Base-by-base conservation (phyloP, 768 basidiomycete genomes). In the Pleurotus tuoliensis region DNA sequence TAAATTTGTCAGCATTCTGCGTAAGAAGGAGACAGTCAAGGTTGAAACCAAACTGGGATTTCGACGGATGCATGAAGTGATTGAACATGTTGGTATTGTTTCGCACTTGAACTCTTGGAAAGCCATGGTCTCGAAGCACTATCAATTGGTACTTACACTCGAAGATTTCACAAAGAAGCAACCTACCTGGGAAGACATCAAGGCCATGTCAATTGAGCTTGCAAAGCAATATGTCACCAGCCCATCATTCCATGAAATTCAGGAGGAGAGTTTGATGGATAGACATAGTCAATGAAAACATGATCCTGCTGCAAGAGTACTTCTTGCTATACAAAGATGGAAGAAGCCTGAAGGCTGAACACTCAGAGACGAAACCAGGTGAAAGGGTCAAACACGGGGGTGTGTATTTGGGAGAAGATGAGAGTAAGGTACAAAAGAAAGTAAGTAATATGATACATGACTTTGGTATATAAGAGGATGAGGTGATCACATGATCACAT, bases 261-360 rank as follows among this genome's bases (percentile, higher is more conserved):
- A 39, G 1, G 8, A 24, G 1, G 38, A 56, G 20, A 25, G 51
- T 3, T 20, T 22, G 11, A 24, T 5, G 0, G 56, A 61, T 6
- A 4, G 75, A 78, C 58, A 13, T 67, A 37, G 65, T 71, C 13
- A 55, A 60, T 11, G 70, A 75, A 56, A 79, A 80, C 54, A 47
- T 55, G 0, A 37, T 72, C 7, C 55, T 76, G 0, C 25, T 60
- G 2, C 63, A 76, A 11, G 58, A 72, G 25, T 72, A 74, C 24
- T 62, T 73, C 7, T 44, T 76, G 1, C 66, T 78, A 0, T 80
- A 80, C 52, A 70, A 75, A 39, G 77, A 79, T 20, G 20, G 20
- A 20, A 20, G 20, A 1, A 20, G 20, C 20, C 20, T 1, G 20
- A 20, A 20, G 20, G 20, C 20, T 20, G 20, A 20, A 20, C 20